A percentile compares a stretch with the other conserved stretches of the same genome.
phyloP scores from a whole-genome alignment of 139 green algal genomes.

The Haematococcus lacustris region DNA sequence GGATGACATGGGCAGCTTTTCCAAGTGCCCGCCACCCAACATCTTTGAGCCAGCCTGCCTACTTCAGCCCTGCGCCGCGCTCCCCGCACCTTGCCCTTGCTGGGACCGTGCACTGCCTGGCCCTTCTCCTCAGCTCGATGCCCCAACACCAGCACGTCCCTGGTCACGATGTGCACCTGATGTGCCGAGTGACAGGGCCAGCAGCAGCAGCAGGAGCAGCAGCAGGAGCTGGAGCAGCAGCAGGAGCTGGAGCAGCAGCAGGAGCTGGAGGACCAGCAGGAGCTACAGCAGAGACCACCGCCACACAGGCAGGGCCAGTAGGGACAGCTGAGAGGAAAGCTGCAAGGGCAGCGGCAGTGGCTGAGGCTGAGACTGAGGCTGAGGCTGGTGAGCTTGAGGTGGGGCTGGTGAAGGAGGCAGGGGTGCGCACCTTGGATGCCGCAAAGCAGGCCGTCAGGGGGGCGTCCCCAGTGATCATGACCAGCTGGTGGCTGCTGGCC shows the following conservation, averaged over 20 bases:
- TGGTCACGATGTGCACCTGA: constrained; percentile 83
- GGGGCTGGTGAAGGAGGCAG: background rate
- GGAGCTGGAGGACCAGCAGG: background rate
- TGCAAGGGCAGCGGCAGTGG: background rate
- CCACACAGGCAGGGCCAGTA: background rate
- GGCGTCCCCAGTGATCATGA: constrained; percentile 93
- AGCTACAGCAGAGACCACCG: background rate
- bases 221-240: background rate
- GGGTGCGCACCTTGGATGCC: constrained; percentile 11
- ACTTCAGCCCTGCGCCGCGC: background rate
- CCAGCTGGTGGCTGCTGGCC: constrained; percentile 73
- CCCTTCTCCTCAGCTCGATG: constrained; percentile 34
- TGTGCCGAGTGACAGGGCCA: background rate
- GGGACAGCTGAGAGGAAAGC: background rate
- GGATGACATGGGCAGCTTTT: background rate
- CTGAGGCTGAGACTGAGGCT: background rate
- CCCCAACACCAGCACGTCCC: constrained; percentile 55
- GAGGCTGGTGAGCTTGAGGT: too few relatives aligned
- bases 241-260: background rate
- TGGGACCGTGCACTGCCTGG: constrained; percentile 18
- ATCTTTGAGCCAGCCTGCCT: background rate
- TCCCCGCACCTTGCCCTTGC: constrained; percentile 5
- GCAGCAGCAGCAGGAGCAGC: background rate
- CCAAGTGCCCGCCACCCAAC: background rate
- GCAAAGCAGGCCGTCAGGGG: constrained; percentile 82